Evolutionary conservation across 1,284 basidiomycete species (phyloP).

Genomic region (Cutaneotrichosporon spelunceum): DNA sequence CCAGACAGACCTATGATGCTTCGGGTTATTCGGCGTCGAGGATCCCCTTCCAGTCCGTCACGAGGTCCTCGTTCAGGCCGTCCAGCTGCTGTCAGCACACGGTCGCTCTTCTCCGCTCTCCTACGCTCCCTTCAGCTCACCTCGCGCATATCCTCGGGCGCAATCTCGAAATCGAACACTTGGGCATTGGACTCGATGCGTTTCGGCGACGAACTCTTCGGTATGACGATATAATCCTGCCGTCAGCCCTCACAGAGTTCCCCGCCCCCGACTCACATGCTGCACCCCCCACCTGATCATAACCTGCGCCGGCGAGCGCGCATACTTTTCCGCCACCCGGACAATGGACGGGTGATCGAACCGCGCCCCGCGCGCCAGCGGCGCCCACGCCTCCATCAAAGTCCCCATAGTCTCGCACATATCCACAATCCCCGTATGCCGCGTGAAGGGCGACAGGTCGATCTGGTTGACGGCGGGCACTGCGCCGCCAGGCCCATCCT

Average conservation of each 20-base stretch:
- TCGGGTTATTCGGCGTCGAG: conserved; percentile 30
- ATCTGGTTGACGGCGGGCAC: conserved; percentile 51
- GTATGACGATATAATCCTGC: conserved; percentile 53
- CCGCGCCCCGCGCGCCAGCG: conserved; percentile 52
- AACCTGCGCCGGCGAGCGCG: conserved; percentile 52
- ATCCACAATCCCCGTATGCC: conserved; percentile 51
- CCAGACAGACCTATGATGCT: no score
- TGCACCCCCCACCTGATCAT: conserved; percentile 57
- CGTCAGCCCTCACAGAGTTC: conserved; percentile 11
- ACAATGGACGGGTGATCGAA: conserved; percentile 51
- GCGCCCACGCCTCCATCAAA: conserved; percentile 54
- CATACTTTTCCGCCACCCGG: conserved; percentile 46
- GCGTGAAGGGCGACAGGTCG: conserved; percentile 53
- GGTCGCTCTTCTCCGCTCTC: no score
- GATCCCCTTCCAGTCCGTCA: conserved; percentile 46
- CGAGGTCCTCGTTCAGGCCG: conserved; percentile 41
- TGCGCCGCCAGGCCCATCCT: conserved; percentile 24
- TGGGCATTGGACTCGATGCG: conserved; percentile 55
- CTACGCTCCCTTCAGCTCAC: no score
- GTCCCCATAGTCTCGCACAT: conserved; percentile 53
- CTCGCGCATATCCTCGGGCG: conserved; percentile 52
- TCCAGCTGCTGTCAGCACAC: conserved; percentile 32
- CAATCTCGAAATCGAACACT: conserved; percentile 54
- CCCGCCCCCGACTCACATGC: conserved; percentile 37
- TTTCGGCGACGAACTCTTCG: conserved; percentile 54